Evolutionary conservation across 2,329 filamentous ascomycete genomes (phyloP).

Genomic region (Fusarium equiseti): DNA sequence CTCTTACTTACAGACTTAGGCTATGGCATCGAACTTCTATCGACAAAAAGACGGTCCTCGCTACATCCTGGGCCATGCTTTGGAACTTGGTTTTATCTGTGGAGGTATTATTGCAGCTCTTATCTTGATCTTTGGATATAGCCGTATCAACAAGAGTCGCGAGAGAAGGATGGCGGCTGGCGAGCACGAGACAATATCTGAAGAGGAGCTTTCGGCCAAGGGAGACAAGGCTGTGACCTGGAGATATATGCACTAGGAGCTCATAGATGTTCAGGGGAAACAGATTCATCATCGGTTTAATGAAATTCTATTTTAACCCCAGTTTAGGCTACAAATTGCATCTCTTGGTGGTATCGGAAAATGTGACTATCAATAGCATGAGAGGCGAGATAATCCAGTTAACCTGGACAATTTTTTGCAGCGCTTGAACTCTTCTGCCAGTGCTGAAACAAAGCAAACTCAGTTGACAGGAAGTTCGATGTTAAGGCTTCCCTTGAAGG

Average conservation of each 20-base stretch:
- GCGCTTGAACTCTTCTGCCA: no score
- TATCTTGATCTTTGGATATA: constrained; percentile 64
- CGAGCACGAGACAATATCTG: constrained; percentile 55
- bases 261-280: neutral
- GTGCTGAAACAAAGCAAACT: no score
- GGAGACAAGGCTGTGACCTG: constrained; percentile 74
- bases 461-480: no score
- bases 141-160: constrained; percentile 69
- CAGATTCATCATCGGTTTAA: no score
- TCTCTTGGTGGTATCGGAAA: no score
- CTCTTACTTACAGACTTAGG: constrained; percentile 50
- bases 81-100: constrained; percentile 64
- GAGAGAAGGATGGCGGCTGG: constrained; percentile 58
- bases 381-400: no score
- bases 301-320: no score
- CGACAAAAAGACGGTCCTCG: constrained; percentile 62
- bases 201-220: constrained; percentile 66
- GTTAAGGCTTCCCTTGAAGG: no score
- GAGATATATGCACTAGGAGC: constrained; percentile 65
- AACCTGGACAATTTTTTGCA: no score
- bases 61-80: constrained; percentile 63
- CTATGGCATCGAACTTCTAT: constrained; percentile 81
- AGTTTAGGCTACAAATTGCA: no score
- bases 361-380: no score
- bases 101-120: constrained; percentile 59